Evolutionary conservation across 164 flowering plant genomes (phyloP).

Genomic region (Vitis vinifera): ASM3070453v1 NC_081816.1:1912001-1912500

Average conservation of each 20-base stretch:
- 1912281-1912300: neutral
- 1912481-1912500: too few species aligned
- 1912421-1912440: too few species aligned
- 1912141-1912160: constrained; percentile 89
- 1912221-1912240: constrained; percentile 86
- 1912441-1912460: too few species aligned
- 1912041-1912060: constrained; percentile 85
- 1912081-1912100: constrained; percentile 86
- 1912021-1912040: constrained; percentile 82
- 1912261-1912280: constrained; percentile 1
- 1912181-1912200: constrained; percentile 93
- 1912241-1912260: constrained; percentile 9
- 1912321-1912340: neutral
- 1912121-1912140: constrained; percentile 93
- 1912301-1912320: neutral
- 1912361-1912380: too few species aligned
- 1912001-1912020: constrained; percentile 76
- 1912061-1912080: constrained; percentile 92
- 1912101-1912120: constrained; percentile 99
- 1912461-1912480: too few species aligned
- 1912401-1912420: too few species aligned
- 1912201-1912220: constrained; percentile 80
- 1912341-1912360: too few species aligned
- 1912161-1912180: constrained; percentile 89
- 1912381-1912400: too few species aligned